Evolutionary conservation across 1,139 yeast species (phyloP), one percentile per base, ranked within the genome.

Genomic region (Yamadazyma pseudoaaseri): DNA sequence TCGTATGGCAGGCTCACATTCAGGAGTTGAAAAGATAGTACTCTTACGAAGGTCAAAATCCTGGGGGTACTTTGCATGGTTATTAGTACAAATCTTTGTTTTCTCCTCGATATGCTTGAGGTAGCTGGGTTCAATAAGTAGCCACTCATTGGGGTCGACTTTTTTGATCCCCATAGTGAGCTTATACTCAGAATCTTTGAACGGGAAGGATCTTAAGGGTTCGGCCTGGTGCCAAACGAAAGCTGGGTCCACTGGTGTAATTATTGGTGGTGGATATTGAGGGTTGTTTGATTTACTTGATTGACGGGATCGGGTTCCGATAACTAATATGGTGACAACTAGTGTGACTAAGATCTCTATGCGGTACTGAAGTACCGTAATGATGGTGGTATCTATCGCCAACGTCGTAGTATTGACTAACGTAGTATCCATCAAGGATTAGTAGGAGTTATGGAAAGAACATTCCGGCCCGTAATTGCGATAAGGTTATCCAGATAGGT

Each of bases 131-230:
- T 85, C 95, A n/a, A 86, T 51, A 32, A 79, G 61, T 20, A 85
- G 60, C 81, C 85, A 79, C 35, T 84, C 87, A 34, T 74, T 71
- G 5, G 74, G 69, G 20, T 72, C 71, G 27, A 78, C 56, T 32
- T 64, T 69, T 38, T 67, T 69, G 35, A 84, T 71, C 0, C 85
- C 90, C 86, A 84, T 79, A 4, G 83, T 82, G 58, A 84, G 60
- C 43, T 73, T 76, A 49, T 80, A 82, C 25, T 63, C 67, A 3
- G 81, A 82, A 34, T 75, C 71, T 49, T 77, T 79, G 62, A 79
- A 56, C 3, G 59, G 60, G 29, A 39, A 53, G 3, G 52, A 46
- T 31, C 46, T 51, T 20, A 46, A 20, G 1, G 51, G 41, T 5
- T 41, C 43, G 4, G 33, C 38, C 13, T 41, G 31, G 8, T 49